Percentiles rank a stretch among this genome's conserved stretches.
These are phyloP conservation scores for Lactarius evosmus DNA, from an alignment of 768 basidiomycete genomes.

Conservation along the genomic window DNA sequence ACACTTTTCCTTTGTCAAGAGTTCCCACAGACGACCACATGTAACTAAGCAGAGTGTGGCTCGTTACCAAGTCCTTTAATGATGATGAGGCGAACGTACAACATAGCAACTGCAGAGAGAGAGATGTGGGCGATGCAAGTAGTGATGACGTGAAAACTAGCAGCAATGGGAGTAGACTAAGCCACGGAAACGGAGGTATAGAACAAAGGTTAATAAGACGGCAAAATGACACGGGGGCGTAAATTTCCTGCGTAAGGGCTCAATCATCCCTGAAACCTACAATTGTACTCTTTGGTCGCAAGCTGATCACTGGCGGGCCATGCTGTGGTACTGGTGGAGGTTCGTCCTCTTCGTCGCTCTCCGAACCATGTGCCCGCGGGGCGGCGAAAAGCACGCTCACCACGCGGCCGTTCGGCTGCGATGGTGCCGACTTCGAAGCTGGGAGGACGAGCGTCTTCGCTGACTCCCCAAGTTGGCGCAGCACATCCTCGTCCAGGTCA, in stretches of 20 bases:
- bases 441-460: conserved; percentile 42
- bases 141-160: background rate
- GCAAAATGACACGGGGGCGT: background rate
- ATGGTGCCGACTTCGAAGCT: conserved; percentile 35
- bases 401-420: conserved; percentile 15
- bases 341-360: conserved; percentile 29
- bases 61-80: background rate
- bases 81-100: conserved; percentile 5
- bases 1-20: background rate
- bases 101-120: conserved; percentile 13
- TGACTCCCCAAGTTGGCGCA: conserved; percentile 51
- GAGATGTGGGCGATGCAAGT: conserved; percentile 2
- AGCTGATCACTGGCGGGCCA: conserved; percentile 21
- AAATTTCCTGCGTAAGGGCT: background rate
- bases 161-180: background rate
- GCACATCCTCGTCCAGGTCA: conserved; percentile 62
- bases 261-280: conserved; percentile 26
- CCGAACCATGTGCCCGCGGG: conserved; percentile 23
- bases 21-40: background rate
- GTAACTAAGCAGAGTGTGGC: background rate
- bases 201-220: background rate
- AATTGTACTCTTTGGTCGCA: conserved; percentile 26
- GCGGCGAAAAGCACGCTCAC: conserved; percentile 28
- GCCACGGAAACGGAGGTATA: background rate
- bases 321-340: conserved; percentile 7